Evolutionary conservation across 2,329 filamentous ascomycete genomes (phyloP).

Genomic region (Geosmithia putterillii): DNA sequence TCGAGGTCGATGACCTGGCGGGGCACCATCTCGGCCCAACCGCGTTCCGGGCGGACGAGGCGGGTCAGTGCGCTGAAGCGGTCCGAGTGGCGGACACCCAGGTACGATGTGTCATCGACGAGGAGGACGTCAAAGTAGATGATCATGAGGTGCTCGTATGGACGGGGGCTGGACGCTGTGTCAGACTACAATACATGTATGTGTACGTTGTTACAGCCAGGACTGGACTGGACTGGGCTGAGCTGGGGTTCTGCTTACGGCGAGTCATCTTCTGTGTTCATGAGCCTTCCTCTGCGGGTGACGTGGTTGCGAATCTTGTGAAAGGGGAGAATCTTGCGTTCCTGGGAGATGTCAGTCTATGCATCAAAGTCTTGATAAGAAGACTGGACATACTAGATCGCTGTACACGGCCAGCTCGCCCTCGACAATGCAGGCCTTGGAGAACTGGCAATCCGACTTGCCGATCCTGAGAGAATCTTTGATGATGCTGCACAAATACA

Average conservation of each 20-base stretch:
- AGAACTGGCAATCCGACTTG: conserved; percentile 42
- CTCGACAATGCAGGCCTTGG: conserved; percentile 61
- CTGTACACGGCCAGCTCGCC: conserved; percentile 75
- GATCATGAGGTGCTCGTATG: conserved; percentile 47
- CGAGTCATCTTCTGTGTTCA: conserved; percentile 59
- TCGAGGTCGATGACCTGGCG: conserved; percentile 58
- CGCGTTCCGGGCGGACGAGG: conserved; percentile 37
- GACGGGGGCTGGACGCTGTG: conserved; percentile 23
- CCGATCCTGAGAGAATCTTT: conserved; percentile 52
- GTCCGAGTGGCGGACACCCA: conserved; percentile 41
- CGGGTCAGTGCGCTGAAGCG: conserved; percentile 47
- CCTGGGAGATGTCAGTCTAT: conserved; percentile 17
- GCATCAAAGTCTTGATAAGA: background rate
- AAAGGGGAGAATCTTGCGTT: conserved; percentile 58
- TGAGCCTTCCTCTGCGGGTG: conserved; percentile 54
- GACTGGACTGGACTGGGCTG: too few species aligned
- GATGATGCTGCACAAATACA: conserved; percentile 42
- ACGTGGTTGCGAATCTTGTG: conserved; percentile 76
- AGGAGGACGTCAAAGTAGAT: conserved; percentile 47
- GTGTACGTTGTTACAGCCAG: too few species aligned
- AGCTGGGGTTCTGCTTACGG: too few species aligned
- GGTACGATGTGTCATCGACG: conserved; percentile 38
- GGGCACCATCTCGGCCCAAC: conserved; percentile 54
- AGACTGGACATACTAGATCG: conserved; percentile 31
- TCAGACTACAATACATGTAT: too few species aligned